phyloP scores from a whole-genome alignment of 768 basidiomycete genomes.

The Trametes sanguinea region DNA sequence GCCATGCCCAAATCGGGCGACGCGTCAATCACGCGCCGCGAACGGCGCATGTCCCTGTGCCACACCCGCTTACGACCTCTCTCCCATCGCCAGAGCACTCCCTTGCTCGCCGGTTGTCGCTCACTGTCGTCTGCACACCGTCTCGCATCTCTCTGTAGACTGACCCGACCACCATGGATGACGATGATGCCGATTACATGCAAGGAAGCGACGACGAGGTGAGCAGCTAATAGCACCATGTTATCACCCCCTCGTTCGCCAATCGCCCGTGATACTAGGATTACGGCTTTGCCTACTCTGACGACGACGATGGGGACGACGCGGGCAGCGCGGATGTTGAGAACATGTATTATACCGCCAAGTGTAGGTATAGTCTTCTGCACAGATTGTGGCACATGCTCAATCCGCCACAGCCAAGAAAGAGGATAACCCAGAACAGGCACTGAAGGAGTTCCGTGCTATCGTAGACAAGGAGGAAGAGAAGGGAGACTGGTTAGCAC shows the following conservation, averaged over 20 bases:
- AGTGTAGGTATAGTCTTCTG: constrained; percentile 57
- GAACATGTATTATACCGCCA: constrained; percentile 98
- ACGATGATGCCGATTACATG: constrained; percentile 94
- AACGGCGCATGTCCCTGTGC: background rate
- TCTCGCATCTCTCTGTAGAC: background rate
- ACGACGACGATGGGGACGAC: constrained; percentile 81
- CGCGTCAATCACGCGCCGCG: constrained; percentile 24
- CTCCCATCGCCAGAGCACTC: background rate
- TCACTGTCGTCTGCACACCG: background rate
- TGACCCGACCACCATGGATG: constrained; percentile 63
- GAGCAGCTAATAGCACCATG: constrained; percentile 17
- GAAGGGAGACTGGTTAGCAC: constrained; percentile 86
- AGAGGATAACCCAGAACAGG: constrained; percentile 91
- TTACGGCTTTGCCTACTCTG: constrained; percentile 96
- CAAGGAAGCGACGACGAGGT: constrained; percentile 88
- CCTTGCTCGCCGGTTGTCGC: background rate
- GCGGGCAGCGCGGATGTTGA: constrained; percentile 86
- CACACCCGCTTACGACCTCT: background rate
- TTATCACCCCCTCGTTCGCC: constrained; percentile 1
- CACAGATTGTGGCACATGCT: background rate
- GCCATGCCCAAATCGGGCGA: constrained; percentile 17
- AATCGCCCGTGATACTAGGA: constrained; percentile 51
- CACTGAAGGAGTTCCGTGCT: constrained; percentile 82
- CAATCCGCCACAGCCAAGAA: constrained; percentile 68
- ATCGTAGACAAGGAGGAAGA: constrained; percentile 93